Percentiles rank a stretch among this genome's conserved stretches.
These are phyloP conservation scores for Melampsora americana DNA, from an alignment of 1,284 basidiomycete species.

Conservation along the genomic window DNA sequence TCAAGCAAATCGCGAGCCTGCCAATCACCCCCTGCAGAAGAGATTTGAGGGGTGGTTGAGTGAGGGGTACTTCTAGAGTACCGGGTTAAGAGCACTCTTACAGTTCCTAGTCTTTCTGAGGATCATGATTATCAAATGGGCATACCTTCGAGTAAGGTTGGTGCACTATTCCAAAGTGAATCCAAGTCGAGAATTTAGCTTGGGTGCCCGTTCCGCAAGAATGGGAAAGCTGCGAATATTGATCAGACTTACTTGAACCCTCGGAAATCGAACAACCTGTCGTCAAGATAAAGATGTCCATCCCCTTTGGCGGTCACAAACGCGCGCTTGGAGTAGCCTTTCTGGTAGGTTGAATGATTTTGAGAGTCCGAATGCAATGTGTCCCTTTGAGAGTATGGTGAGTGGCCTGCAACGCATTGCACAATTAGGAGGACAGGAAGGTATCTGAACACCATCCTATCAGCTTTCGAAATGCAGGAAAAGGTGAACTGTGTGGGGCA, in stretches of 20 bases:
- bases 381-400: too few relatives aligned
- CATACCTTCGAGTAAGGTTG: constrained; percentile 27
- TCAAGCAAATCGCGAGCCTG: constrained; percentile 10
- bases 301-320: constrained; percentile 32
- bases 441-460: too few relatives aligned
- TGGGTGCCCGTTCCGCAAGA: background rate
- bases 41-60: background rate
- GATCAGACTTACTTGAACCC: constrained; percentile 32
- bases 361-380: too few relatives aligned
- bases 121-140: background rate
- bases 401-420: too few relatives aligned
- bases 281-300: constrained; percentile 36
- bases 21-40: constrained; percentile 17
- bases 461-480: too few relatives aligned
- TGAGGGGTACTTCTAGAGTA: background rate
- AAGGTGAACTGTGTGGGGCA: too few relatives aligned
- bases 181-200: background rate
- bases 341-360: background rate
- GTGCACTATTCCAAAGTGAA: background rate
- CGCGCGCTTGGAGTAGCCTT: background rate
- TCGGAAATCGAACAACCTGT: constrained; percentile 37
- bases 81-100: background rate
- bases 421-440: too few relatives aligned
- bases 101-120: background rate
- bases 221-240: background rate